Evolutionary conservation across 768 basidiomycete genomes (phyloP).

Genomic region (Tulasnella sp.): DNA sequence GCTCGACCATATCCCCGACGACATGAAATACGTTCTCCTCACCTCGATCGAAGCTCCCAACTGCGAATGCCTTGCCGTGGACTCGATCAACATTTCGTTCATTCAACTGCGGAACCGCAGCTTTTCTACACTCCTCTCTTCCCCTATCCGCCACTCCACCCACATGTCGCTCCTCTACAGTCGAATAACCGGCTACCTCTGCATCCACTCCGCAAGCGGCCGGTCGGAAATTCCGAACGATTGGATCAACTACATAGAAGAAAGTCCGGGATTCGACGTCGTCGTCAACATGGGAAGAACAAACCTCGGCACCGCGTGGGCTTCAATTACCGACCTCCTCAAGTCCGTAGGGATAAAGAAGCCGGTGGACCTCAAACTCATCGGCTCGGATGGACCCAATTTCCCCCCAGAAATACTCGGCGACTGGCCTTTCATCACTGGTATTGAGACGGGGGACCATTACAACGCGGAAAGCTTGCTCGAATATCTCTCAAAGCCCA

Average conservation of each 20-base stretch:
- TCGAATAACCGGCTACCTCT: not conserved
- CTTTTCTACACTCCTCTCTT: not conserved
- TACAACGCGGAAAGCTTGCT: not conserved
- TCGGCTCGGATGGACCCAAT: not conserved
- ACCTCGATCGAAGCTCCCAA: not conserved
- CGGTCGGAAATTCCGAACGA: not conserved
- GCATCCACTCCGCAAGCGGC: not conserved
- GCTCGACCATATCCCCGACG: constrained; percentile 1
- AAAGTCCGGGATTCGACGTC: not conserved
- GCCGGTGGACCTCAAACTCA: not conserved
- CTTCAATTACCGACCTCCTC: not conserved
- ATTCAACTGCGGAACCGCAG: not conserved
- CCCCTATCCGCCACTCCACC: not conserved
- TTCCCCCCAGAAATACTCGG: not conserved
- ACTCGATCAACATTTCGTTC: not conserved
- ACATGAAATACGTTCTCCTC: not conserved
- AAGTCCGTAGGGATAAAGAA: not conserved
- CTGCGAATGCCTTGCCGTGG: not conserved
- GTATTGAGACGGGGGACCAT: not conserved
- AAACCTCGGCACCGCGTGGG: not conserved
- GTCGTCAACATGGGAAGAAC: not conserved
- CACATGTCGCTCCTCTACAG: not conserved
- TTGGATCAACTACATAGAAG: not conserved
- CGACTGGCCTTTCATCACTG: not conserved
- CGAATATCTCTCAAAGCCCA: not conserved